Base-by-base conservation (phyloP, 2,329 filamentous ascomycete species). In the Lojkania enalia region DNA sequence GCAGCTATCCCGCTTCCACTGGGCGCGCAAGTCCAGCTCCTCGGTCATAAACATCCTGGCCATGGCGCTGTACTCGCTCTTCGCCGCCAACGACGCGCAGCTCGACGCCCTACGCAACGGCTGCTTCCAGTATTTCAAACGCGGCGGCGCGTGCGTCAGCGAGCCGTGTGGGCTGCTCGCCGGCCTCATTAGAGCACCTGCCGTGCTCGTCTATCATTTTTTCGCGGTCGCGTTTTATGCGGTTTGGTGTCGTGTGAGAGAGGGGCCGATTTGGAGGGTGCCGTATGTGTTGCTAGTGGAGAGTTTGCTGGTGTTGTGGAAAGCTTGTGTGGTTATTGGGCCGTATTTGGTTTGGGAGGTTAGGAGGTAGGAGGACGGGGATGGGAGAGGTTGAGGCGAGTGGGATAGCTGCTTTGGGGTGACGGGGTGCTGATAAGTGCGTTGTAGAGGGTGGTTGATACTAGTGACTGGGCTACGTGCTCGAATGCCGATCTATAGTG, bases 21-120 rank as follows among this genome's bases (percentile, higher is more conserved):
- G 89, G 88, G 77, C 78, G 56, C 83, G 94, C 61, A 97, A 97
- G 75, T 75, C 78, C 52, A 77, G 90, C 38, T 89, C 88, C 0
- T 84, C 84, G 41, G 91, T 96, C 57, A 94, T 99, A 78, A 99
- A 99, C 71, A 95, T 97, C 58, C 84, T 99, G n/a, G 92, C 94
- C 1, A 88, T 94, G 76, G 91, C 94, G 0, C 80, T 99, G 1
- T 99, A 99, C 74, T 78, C 81, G 21, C 82, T 99, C 11, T 99
- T 97, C 67, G 90, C 92, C 13, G 94, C 92, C 39, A 78, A 95
- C 66, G 79, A 58, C 48, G 9, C 46, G 2, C 39, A 57, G 19
- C 82, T 97, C 40, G 82, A 82, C 53, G 84, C 87, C 42, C 83
- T 99, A 35, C 90, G 95, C 73, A 80, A 80, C 54, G 94, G 94